Evolutionary conservation across 2,329 filamentous ascomycete genomes (phyloP).

Genomic region (Fusarium avenaceum): DNA sequence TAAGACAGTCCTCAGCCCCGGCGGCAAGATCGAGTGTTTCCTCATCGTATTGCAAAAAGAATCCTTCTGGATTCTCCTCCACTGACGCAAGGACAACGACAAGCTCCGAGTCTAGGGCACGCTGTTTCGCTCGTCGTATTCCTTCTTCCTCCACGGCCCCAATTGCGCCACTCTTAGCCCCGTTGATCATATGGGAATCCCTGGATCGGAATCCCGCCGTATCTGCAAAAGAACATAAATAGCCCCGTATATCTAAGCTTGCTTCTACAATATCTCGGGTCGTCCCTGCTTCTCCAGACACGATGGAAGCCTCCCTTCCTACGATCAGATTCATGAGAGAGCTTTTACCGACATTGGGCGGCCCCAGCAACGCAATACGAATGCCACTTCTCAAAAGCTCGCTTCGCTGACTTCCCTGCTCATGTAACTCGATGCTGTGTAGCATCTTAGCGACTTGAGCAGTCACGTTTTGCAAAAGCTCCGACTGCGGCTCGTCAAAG

Average conservation of each 20-base stretch:
- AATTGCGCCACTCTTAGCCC: conserved; percentile 58
- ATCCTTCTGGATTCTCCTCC: conserved; percentile 62
- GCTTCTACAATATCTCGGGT: conserved; percentile 95
- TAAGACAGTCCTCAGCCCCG: conserved; percentile 62
- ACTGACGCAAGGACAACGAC: conserved; percentile 85
- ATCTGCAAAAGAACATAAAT: conserved; percentile 93
- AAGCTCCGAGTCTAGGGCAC: conserved; percentile 86
- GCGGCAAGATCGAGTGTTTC: conserved; percentile 69
- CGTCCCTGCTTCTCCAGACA: conserved; percentile 91
- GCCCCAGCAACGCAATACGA: conserved; percentile 85
- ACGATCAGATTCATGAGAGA: conserved; percentile 92
- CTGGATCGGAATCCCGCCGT: conserved; percentile 85
- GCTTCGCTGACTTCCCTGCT: conserved; percentile 81
- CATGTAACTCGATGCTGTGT: conserved; percentile 74
- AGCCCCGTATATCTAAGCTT: conserved; percentile 88
- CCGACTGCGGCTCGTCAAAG: conserved; percentile 86
- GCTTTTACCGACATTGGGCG: conserved; percentile 95
- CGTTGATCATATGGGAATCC: conserved; percentile 24
- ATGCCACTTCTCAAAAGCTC: conserved; percentile 90
- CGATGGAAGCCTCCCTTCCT: conserved; percentile 93
- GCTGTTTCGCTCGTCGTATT: conserved; percentile 85
- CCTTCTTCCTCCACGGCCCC: conserved; percentile 89
- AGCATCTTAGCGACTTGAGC: conserved; percentile 73
- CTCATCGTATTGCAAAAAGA: conserved; percentile 64
- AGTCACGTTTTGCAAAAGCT: conserved; percentile 78